Base-by-base conservation (phyloP, 495 filamentous ascomycete genomes). In the Penicillium verhagenii region DNA sequence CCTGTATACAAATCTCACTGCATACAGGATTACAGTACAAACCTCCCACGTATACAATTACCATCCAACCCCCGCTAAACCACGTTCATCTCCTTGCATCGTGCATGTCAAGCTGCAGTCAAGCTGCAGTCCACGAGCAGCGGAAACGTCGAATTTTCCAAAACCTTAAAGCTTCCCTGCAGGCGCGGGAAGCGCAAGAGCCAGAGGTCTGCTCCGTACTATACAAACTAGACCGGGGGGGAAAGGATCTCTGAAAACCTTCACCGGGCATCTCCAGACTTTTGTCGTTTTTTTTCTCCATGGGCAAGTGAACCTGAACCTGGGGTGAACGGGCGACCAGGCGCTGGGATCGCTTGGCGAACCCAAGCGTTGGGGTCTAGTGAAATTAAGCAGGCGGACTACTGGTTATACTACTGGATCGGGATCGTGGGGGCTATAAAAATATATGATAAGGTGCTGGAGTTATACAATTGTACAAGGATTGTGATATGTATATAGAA, bases 81-180 rank as follows among this genome's bases (percentile, higher is more conserved):
- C 62, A 61, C 62, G 58, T 61, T 65, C 54, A 64, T 65, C 53
- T 49, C 53, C 56, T 59, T 63, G 52, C 60, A 54, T 52, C n/a
- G 38, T 53, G 54, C 58, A 57, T 28, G 37, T 20, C 24, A 4
- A 39, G 37, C 50, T 18, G 39, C 28, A 43, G 38, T 18, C 50
- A 52, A 39, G 37, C 50, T 18, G 39, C 28, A 43, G 38, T 18
- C 50, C n/a, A n/a, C n/a, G n/a, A n/a, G n/a, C n/a, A 52, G 45
- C 8, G 45, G 25, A 48, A 48, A 48, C 29, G 16, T 31, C 42
- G 20, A 45, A 9, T 48, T 21, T n/a, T 28, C 6, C 26, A 48
- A 52, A 57, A 44, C 26, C 40, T 54, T 42, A 50, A 59, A 50
- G 48, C 52, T 59, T 39, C 42, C 40, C 54, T 60, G 56, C 58